Evolutionary conservation across 208 protist species (phyloP), one percentile per base, ranked within the genome.

Genomic region (Porcisia deanei): DNA sequence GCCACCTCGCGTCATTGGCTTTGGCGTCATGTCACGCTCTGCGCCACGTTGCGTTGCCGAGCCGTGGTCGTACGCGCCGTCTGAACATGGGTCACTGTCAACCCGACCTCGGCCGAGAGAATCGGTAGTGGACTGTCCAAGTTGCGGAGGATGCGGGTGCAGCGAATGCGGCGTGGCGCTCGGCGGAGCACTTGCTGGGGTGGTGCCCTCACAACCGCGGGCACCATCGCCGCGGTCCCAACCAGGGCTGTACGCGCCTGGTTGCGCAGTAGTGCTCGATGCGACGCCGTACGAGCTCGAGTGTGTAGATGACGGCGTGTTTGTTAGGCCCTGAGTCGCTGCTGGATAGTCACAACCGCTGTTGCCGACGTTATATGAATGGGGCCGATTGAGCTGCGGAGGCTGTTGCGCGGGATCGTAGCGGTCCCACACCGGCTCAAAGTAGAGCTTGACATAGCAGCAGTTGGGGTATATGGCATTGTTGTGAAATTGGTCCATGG

Each of bases 391-490:
- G 34, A n/a, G 14, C 34, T 22, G 66, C 20, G 10, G 30, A 58
- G 67, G 67, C 67, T n/a, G 67, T 37, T 72, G 67, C 30, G 16
- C 34, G 1, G 43, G 34, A 53, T 72, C 67, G 71, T 20, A 52
- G 20, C 43, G 71, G 64, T 84, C 73, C 54, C 68, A 90, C 54
- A 80, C 71, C 47, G 82, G 76, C 25, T 87, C 81, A 41, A 83
- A 90, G 41, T 68, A 79, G 34, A 97, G 81, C 45, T 82, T 80
- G 83, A 97, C 82, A 71, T 91, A 88, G 83, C 93, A 97, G 80
- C 91, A 94, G 61, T 90, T 86, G 3, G 91, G 89, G 76, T 97
- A 97, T 66, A 97, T 93, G 54, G 82, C 82, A 57, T 94, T 94
- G 72, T 87, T 88, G 84, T 95, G 91, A 25, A 95, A 85, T 74